phyloP scores from a whole-genome alignment of 805 yeast species.

The Candida tallmaniae region DNA sequence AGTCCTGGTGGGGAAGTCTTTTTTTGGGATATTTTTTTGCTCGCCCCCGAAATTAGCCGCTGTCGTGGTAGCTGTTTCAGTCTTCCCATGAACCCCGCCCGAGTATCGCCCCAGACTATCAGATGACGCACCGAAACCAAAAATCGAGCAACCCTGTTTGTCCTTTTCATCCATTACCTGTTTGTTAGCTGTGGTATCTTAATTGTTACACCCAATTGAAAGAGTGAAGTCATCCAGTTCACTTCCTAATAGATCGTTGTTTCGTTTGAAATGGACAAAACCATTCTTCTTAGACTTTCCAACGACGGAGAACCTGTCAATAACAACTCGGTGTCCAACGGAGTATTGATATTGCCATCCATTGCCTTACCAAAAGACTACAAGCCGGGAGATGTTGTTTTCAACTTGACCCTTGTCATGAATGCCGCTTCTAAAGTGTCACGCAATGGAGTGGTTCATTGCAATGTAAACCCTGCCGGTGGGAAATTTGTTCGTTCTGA shows the following conservation, averaged over 20 bases:
- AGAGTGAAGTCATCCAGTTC: too few species aligned
- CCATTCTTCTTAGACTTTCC: conserved; percentile 45
- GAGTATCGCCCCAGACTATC: too few species aligned
- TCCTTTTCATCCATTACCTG: too few species aligned
- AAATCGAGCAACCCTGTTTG: too few species aligned
- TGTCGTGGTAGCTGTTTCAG: too few species aligned
- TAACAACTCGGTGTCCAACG: conserved; percentile 32
- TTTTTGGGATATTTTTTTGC: too few species aligned
- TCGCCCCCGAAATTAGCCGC: too few species aligned
- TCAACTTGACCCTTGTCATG: conserved; percentile 54
- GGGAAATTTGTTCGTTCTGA: conserved; percentile 51
- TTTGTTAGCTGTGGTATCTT: too few species aligned
- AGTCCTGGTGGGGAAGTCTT: conserved; percentile 49
- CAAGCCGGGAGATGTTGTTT: conserved; percentile 38
- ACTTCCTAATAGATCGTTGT: too few species aligned
- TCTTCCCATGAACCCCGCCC: neutral
- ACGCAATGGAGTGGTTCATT: conserved; percentile 66
- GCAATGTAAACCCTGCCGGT: conserved; percentile 58
- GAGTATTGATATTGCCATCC: conserved; percentile 51
- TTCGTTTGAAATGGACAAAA: conserved; percentile 8
- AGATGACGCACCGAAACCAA: too few species aligned
- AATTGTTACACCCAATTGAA: too few species aligned
- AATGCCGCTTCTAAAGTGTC: conserved; percentile 74
- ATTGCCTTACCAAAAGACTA: conserved; percentile 30
- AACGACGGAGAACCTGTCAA: conserved; percentile 45